Base-by-base conservation (phyloP, 2,329 filamentous ascomycete species). In the Niveomyces coronatus region DNA sequence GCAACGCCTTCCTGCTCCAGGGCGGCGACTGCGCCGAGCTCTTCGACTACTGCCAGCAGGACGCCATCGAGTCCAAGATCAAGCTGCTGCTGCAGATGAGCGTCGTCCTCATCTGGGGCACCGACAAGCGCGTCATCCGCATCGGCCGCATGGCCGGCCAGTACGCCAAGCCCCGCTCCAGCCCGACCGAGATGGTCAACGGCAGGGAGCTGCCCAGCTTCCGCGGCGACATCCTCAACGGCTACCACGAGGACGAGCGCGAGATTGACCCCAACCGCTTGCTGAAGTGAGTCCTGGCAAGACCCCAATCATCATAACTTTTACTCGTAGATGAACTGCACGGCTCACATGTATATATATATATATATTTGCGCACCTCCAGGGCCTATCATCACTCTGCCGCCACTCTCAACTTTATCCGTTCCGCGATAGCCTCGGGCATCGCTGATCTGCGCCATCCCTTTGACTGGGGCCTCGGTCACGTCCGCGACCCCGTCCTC, bases 1-100 rank as follows among this genome's bases (percentile, higher is more conserved):
- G 91, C 23, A 87, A 89, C 47, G 85, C 89, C 10, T 96, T 98
- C 58, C 70, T 98, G 9, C 76, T 98, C 4, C 91, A 98, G 64
- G 91, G 91, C 43, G 91, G 89, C 45, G 91, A 98, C 63, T 98
- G 91, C 55, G 91, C 91, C 13, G 91, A 98, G 65, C 74, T 96
- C 9, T 98, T 98, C 54, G 86, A 91, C 60, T 98, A 98, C 68
- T 98, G 91, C 62, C 80, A 84, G 51, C 82, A 87, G 57, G 74
- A 75, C 11, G 82, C 84, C 47, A 95, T 98, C 49, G 87, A 96
- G 63, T 82, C 85, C 45, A 98, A 96, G 69, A 86, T 96, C 61
- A 96, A 96, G 65, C 75, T 98, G 18, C 73, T 98, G 20, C 68
- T 98, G 43, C 91, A 98, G 64, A 96, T 98, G 89, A 94, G 85